phyloP scores from a whole-genome alignment of 306 rosid genomes.

The Malus sylvestris region DNA sequence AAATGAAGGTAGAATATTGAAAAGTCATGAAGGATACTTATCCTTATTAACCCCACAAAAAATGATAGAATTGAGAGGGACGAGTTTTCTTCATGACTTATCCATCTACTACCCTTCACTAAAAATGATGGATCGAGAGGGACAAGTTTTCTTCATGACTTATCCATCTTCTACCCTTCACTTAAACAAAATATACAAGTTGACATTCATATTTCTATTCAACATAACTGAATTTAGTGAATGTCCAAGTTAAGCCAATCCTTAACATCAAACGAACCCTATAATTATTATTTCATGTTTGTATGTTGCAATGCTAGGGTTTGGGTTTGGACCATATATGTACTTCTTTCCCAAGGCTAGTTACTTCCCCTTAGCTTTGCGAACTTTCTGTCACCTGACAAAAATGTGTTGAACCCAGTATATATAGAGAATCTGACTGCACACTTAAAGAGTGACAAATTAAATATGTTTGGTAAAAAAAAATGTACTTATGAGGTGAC shows the following conservation, averaged over 20 bases:
- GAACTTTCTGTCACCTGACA: neutral
- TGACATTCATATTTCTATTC: neutral
- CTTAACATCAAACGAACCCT: neutral
- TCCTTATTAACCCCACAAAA: neutral
- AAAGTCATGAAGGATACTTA: neutral
- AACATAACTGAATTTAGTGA: neutral
- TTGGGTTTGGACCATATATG: no score
- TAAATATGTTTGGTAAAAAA: constrained; percentile 3
- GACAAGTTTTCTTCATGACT: neutral
- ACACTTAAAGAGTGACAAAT: neutral
- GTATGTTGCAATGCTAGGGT: no score
- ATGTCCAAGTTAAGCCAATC: neutral
- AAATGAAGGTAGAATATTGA: neutral
- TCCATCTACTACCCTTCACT: neutral
- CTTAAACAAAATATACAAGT: no score
- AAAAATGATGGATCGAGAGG: neutral
- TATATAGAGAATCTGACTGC: neutral
- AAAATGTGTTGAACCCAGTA: neutral
- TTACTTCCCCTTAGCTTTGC: neutral
- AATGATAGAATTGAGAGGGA: neutral
- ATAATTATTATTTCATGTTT: no score
- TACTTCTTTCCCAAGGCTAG: no score
- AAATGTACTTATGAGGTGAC: constrained; percentile 2
- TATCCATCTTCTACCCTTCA: no score
- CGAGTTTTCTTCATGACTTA: neutral